Evolutionary conservation across 2,329 filamentous ascomycete genomes (phyloP).

Genomic region (Cladosporium austrohemisphaericum): DNA sequence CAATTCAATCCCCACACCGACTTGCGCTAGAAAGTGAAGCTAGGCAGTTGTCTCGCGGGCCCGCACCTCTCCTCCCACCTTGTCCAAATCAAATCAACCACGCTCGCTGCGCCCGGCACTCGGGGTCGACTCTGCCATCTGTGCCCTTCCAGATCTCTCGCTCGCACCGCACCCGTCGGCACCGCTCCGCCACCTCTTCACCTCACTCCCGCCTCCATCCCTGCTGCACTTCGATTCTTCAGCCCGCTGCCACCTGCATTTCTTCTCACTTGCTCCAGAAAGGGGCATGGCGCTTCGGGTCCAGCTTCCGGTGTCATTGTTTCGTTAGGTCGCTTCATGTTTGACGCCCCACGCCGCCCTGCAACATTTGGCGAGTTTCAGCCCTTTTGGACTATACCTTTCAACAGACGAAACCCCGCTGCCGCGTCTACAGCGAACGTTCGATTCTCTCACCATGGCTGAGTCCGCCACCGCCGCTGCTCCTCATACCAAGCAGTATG

Average conservation of each 20-base stretch:
- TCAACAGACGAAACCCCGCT: slow-evolving; percentile 5
- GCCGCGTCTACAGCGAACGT: neutral
- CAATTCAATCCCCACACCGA: slow-evolving; percentile 9
- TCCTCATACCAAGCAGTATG: slow-evolving; percentile 91
- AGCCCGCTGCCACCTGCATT: neutral
- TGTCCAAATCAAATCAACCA: slow-evolving; percentile 8
- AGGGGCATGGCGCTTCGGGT: slow-evolving; percentile 14
- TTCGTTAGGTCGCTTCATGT: slow-evolving; percentile 15
- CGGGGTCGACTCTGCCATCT: neutral
- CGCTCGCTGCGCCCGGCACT: slow-evolving; percentile 5
- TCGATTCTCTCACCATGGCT: slow-evolving; percentile 6
- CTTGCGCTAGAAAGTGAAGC: slow-evolving; percentile 7
- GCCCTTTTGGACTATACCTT: neutral
- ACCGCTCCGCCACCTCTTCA: slow-evolving; percentile 6
- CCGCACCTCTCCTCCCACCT: slow-evolving; percentile 2
- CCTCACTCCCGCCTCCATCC: slow-evolving; percentile 7
- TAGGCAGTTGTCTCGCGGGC: slow-evolving; percentile 11
- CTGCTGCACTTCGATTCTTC: slow-evolving; percentile 4
- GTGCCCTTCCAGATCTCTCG: neutral
- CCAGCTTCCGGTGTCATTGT: slow-evolving; percentile 2
- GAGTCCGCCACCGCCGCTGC: slow-evolving; percentile 48
- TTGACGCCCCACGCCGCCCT: slow-evolving; percentile 8
- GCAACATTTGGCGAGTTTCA: slow-evolving; percentile 13
- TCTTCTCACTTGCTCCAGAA: slow-evolving; percentile 1
- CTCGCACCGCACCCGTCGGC: slow-evolving; percentile 2